Evolutionary conservation across 768 basidiomycete species (phyloP).

Genomic region (Pluteus cervinus): DNA sequence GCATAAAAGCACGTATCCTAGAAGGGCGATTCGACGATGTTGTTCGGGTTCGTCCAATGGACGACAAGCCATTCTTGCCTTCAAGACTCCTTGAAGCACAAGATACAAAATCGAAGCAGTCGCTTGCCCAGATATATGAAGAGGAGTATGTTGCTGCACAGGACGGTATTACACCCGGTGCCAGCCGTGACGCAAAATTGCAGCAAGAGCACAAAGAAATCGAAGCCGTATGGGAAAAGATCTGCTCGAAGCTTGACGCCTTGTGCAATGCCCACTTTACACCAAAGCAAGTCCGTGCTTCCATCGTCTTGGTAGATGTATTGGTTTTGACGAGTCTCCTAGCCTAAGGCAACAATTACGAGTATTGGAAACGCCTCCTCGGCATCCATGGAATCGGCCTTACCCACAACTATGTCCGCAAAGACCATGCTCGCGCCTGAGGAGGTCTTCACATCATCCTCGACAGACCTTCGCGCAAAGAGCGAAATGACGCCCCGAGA

Average conservation of each 20-base stretch:
- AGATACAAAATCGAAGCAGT: slow-evolving; percentile 82
- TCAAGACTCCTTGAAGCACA: slow-evolving; percentile 85
- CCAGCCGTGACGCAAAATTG: slow-evolving; percentile 86
- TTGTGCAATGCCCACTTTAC: slow-evolving; percentile 93
- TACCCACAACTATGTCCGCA: slow-evolving; percentile 75
- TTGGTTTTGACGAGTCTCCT: too few species aligned
- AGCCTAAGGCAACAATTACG: slow-evolving; percentile 89
- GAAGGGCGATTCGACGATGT: slow-evolving; percentile 91
- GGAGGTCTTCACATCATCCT: slow-evolving; percentile 69
- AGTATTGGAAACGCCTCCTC: slow-evolving; percentile 80
- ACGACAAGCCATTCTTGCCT: slow-evolving; percentile 87
- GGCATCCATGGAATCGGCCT: slow-evolving; percentile 80
- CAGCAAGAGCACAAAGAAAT: slow-evolving; percentile 87
- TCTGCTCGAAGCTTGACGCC: slow-evolving; percentile 87
- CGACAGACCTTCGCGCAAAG: slow-evolving; percentile 51
- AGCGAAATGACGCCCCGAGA: slow-evolving; percentile 83
- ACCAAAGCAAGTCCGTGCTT: slow-evolving; percentile 74
- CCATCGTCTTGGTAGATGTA: slow-evolving; percentile 4
- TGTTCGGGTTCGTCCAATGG: slow-evolving; percentile 68
- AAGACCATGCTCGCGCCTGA: slow-evolving; percentile 89
- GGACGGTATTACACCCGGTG: slow-evolving; percentile 43
- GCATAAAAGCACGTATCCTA: slow-evolving; percentile 84
- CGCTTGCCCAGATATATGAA: slow-evolving; percentile 94
- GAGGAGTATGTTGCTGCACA: slow-evolving; percentile 78
- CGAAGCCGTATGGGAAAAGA: slow-evolving; percentile 74